phyloP scores from a whole-genome alignment of 2,329 filamentous ascomycete species.

The Talaromyces amestolkiae region DNA sequence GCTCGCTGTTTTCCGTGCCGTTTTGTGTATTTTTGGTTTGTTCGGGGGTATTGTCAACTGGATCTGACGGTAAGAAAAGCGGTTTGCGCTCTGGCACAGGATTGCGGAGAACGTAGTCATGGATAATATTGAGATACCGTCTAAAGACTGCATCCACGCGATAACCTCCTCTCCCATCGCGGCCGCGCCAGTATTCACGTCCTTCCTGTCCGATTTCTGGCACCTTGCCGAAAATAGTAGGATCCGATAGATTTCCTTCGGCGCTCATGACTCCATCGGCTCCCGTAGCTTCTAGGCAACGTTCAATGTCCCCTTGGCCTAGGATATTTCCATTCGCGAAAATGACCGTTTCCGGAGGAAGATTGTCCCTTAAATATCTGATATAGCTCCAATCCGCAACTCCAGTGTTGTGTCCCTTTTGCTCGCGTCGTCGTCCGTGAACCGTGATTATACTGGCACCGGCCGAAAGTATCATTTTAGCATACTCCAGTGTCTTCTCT shows the following conservation, averaged over 20 bases:
- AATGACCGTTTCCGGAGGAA: constrained; percentile 84
- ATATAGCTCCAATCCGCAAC: constrained; percentile 90
- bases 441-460: constrained; percentile 93
- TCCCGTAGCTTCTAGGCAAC: constrained; percentile 77
- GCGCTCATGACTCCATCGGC: constrained; percentile 94
- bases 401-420: constrained; percentile 94
- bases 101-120: constrained; percentile 69
- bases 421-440: constrained; percentile 81
- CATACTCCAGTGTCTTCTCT: constrained; percentile 85
- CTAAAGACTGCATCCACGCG: constrained; percentile 83
- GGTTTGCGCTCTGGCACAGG: constrained; percentile 64
- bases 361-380: constrained; percentile 73
- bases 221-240: constrained; percentile 73
- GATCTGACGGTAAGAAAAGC: constrained; percentile 66
- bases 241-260: constrained; percentile 91
- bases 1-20: neutral
- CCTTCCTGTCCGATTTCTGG: constrained; percentile 65
- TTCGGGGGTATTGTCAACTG: constrained; percentile 23
- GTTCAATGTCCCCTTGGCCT: constrained; percentile 71
- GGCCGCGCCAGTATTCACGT: constrained; percentile 82
- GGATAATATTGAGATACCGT: constrained; percentile 86
- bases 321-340: constrained; percentile 97
- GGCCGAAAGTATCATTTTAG: constrained; percentile 77
- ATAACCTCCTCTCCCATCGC: constrained; percentile 77
- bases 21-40: constrained; percentile 12